Evolutionary conservation across 176 grass and related monocot genomes (phyloP).

Genomic region (Otatea glauca): DNA sequence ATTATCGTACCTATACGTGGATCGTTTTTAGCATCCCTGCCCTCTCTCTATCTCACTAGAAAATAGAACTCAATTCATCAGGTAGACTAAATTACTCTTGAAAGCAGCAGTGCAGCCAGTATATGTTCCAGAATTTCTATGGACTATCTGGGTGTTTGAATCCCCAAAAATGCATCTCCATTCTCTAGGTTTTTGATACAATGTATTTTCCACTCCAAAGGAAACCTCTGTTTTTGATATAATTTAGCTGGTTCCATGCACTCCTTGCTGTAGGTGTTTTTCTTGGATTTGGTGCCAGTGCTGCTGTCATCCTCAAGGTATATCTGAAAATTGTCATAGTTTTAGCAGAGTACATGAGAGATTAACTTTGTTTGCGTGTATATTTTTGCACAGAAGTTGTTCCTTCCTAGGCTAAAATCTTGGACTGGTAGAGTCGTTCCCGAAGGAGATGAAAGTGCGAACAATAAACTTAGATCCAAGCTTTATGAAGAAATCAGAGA

Average conservation of each 20-base stretch:
- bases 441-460: constrained; percentile 70
- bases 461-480: constrained; percentile 57
- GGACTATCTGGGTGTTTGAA: no score
- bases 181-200: no score
- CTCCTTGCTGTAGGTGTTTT: constrained; percentile 76
- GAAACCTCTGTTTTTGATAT: no score
- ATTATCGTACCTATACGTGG: no score
- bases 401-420: constrained; percentile 67
- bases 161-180: no score
- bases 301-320: constrained; percentile 75
- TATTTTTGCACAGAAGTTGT: constrained; percentile 65
- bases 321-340: background rate
- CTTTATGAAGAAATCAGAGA: constrained; percentile 76
- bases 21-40: no score
- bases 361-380: constrained; percentile 21
- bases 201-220: no score
- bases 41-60: no score
- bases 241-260: constrained; percentile 62
- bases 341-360: constrained; percentile 8
- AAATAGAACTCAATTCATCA: no score
- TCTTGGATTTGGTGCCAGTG: constrained; percentile 61
- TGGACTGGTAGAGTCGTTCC: constrained; percentile 70
- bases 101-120: no score
- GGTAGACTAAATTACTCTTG: no score
- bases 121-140: no score